Evolutionary conservation across 768 basidiomycete genomes (phyloP), one percentile per base, ranked within the genome.

Genomic region (Naganishia onofrii): DNA sequence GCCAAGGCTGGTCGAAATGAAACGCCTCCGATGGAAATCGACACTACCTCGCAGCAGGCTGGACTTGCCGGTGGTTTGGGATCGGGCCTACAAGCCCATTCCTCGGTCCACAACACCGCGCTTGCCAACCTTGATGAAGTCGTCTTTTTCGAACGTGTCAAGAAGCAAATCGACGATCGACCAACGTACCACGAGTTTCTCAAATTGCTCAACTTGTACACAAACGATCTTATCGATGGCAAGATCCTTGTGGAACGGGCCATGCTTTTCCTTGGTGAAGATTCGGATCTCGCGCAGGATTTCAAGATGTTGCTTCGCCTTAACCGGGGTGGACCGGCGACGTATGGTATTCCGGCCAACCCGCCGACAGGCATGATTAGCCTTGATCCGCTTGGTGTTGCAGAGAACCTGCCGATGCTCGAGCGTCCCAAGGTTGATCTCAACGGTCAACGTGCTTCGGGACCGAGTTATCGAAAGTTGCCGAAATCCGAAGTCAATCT

Each of bases 61-160:
- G 48, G 48, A n/a, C n/a, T 51, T 17, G 23, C 48, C 9, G 42
- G 42, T 17, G 42, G 42, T 15, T 15, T 42, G 2, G 42, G 42
- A 51, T 51, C 48, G 3, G 48, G 48, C 48, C 12, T 51, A 6
- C 48, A 51, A n/a, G 48, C 48, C 3, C 48, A 51, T 51, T 51
- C 66, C 66, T 32, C 75, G 68, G 56, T 76, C 76, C 71, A 78
- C 75, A 63, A 75, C 42, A 70, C 28, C 23, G 60, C 60, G 23
- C 67, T 81, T 36, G 81, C 77, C 17, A 76, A 76, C 8, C 77
- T 80, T 2, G 90, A 92, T 71, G 93, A 96, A 76, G 85, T 93
- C 36, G 83, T 90, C 15, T 98, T 98, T 85, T 98, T 98, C 77
- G 96, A 98, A 77, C 88, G 91, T 51, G 91, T 93, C 76, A 85